Evolutionary conservation across 306 rosid genomes (phyloP).

Genomic region (Quercus wislizeni): DNA sequence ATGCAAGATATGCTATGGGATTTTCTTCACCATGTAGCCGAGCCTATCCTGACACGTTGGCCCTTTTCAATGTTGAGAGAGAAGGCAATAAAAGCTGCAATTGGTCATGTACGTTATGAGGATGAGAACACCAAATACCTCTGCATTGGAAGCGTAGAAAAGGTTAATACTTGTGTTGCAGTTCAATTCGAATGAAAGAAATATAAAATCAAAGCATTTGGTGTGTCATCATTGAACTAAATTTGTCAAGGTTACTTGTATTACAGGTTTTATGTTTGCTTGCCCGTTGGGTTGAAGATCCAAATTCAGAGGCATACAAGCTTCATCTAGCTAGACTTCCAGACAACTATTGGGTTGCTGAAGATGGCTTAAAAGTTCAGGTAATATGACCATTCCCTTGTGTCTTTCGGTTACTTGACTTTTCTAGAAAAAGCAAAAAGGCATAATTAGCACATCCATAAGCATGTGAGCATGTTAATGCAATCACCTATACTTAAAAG

Average conservation of each 20-base stretch:
- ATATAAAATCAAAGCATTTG: neutral
- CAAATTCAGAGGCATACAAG: constrained; percentile 63
- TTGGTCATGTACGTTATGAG: constrained; percentile 58
- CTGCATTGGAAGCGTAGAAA: constrained; percentile 68
- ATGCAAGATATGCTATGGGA: constrained; percentile 68
- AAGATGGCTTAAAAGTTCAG: constrained; percentile 79
- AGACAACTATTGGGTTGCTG: constrained; percentile 72
- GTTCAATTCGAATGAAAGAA: neutral
- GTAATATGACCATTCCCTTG: constrained; percentile 6
- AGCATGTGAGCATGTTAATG: neutral
- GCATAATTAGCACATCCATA: too few species aligned
- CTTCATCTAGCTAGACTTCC: constrained; percentile 65
- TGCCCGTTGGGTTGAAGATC: constrained; percentile 70
- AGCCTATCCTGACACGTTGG: constrained; percentile 52
- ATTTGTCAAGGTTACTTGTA: neutral
- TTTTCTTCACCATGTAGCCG: constrained; percentile 55
- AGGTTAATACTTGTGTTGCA: constrained; percentile 25
- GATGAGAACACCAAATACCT: constrained; percentile 59
- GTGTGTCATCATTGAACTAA: constrained; percentile 1
- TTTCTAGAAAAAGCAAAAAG: too few species aligned
- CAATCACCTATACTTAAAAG: neutral
- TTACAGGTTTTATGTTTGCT: constrained; percentile 49
- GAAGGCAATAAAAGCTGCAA: constrained; percentile 50
- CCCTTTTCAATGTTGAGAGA: constrained; percentile 50
- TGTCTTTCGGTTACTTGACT: neutral